phyloP scores from a whole-genome alignment of 495 filamentous ascomycete genomes.

The Penicillium ochrochloron region DNA sequence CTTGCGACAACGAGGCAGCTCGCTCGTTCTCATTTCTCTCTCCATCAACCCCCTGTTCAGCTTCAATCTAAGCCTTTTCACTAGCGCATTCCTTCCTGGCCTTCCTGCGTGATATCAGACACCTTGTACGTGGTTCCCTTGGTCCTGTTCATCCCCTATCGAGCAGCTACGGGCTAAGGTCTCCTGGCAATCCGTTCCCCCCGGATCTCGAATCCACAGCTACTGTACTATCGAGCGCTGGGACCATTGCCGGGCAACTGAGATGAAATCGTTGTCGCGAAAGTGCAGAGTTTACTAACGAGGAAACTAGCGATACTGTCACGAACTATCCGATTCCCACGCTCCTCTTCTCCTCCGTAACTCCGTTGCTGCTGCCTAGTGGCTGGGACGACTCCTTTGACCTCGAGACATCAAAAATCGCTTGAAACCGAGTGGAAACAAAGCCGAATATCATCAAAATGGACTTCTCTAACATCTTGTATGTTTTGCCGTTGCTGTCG shows the following conservation, averaged over 20 bases:
- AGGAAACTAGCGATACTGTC: conserved; percentile 19
- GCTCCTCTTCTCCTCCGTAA: conserved; percentile 8
- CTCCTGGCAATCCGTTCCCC: not conserved
- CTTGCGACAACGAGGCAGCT: conserved; percentile 41
- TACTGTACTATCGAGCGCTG: not conserved
- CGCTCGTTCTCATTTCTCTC: conserved; percentile 28
- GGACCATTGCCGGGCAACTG: not conserved
- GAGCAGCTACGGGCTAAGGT: conserved; percentile 1
- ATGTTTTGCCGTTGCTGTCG: conserved; percentile 31
- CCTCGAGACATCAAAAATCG: conserved; percentile 22
- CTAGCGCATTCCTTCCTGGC: conserved; percentile 9
- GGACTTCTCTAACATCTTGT: conserved; percentile 66
- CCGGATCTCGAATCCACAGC: conserved; percentile 15
- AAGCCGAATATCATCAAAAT: conserved; percentile 36
- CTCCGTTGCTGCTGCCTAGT: conserved; percentile 21
- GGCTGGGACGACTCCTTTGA: conserved; percentile 12
- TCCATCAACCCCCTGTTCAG: conserved; percentile 30
- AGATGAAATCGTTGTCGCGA: not conserved
- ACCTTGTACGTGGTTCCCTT: not conserved
- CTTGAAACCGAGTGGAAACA: conserved; percentile 3
- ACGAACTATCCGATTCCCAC: conserved; percentile 5
- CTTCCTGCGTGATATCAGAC: not conserved
- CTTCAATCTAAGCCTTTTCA: conserved; percentile 6
- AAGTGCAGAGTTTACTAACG: conserved; percentile 18
- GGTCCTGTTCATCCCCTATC: conserved; percentile 9